Evolutionary conservation across 2,329 filamentous ascomycete species (phyloP), one percentile per base, ranked within the genome.

Genomic region (Diaporthe aspalathi): DNA sequence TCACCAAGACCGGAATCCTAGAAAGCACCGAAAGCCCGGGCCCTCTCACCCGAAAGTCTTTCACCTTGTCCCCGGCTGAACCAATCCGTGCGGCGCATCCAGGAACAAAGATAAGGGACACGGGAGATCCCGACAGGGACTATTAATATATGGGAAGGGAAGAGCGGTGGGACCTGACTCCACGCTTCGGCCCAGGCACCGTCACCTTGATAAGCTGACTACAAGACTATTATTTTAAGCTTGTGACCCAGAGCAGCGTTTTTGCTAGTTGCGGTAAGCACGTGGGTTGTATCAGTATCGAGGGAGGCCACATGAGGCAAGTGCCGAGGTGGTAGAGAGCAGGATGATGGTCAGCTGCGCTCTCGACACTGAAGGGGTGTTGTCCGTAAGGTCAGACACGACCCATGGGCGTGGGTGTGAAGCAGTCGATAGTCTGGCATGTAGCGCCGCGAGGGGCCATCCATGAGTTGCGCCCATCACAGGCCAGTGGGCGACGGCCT

Each of bases 111-210:
- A 65, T 65, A 65, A 50, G 29, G 11, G 14, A 3, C 32, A 35
- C 60, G 60, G 60, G 60, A 65, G 45, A n/a, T 49, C 16, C 60
- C 60, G 60, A 65, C 27, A 50, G 7, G 24, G 29, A 38, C 40
- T 38, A n/a, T n/a, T n/a, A n/a, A n/a, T n/a, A 38, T 50, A 35
- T 16, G 47, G 60, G 6, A 16, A 50, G 47, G 45, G 29, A 50
- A 24, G 45, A 65, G 60, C 60, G 60, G 60, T 65, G 60, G 60
- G 60, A 65, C n/a, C 60, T 65, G 29, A 65, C 20, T 16, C 43
- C 32, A 50, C 20, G n/a, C 29, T 32, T 65, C n/a, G 12, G 60
- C 60, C 29, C 60, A 65, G 60, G 60, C 12, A 27, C 45, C 16
- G 60, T 65, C 45, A 50, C 29, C 5, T 35, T 27, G 11, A 50